Conservation (phyloP, 129 eudicot species). For the Flaveria linearis region DNA sequence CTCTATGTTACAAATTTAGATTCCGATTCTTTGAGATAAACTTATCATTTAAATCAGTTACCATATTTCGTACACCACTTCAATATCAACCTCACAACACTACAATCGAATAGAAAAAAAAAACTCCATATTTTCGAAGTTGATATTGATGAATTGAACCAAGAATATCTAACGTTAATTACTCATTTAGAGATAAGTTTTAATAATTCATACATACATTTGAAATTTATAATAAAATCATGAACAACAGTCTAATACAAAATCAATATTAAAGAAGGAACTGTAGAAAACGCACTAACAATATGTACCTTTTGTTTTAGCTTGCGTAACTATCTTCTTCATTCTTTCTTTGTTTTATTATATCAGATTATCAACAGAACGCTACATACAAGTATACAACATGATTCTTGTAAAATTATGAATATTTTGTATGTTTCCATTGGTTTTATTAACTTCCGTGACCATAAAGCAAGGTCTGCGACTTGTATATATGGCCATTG, state of each 20-base stretch:
- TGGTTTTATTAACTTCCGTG: too few relatives aligned
- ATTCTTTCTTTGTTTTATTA: too few relatives aligned
- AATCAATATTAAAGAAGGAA: neutral
- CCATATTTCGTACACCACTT: neutral
- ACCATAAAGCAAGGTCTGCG: neutral
- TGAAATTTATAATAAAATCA: neutral
- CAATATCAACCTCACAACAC: neutral
- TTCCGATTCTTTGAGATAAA: neutral
- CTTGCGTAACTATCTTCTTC: too few relatives aligned
- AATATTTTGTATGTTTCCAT: too few relatives aligned
- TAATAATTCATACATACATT: neutral
- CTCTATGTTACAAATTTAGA: neutral
- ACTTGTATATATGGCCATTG: neutral
- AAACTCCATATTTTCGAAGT: neutral
- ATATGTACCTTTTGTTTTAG: too few relatives aligned
- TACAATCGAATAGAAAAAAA: neutral
- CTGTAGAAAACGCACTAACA: too few relatives aligned
- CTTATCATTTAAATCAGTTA: neutral
- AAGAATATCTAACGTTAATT: neutral
- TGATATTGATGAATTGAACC: neutral
- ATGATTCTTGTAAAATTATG: too few relatives aligned
- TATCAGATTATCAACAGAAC: neutral
- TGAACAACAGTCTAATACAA: too few relatives aligned
- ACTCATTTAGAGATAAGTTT: neutral
- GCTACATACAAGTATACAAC: neutral